Evolutionary conservation across 805 yeast genomes (phyloP).

Genomic region (Ogataea paradorogensis): DNA sequence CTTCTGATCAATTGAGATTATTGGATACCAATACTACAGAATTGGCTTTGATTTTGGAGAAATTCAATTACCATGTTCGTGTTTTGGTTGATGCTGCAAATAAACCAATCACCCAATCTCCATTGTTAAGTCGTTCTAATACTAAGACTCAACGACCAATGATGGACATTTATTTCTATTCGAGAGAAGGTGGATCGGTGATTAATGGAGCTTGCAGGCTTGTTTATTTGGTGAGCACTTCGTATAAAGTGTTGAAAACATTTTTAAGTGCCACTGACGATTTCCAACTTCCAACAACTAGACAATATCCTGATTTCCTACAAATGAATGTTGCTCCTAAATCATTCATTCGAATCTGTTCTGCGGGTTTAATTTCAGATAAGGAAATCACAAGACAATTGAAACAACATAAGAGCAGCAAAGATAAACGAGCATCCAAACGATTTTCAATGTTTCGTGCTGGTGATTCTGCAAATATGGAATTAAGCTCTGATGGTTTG

Average conservation of each 20-base stretch:
- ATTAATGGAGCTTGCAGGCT: slow-evolving; percentile 39
- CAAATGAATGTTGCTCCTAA: slow-evolving; percentile 55
- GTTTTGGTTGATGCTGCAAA: slow-evolving; percentile 44
- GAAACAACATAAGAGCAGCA: slow-evolving; percentile 17
- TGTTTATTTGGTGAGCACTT: slow-evolving; percentile 46
- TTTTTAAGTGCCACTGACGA: slow-evolving; percentile 62
- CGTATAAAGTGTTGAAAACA: slow-evolving; percentile 55
- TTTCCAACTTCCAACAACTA: slow-evolving; percentile 53
- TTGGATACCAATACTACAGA: slow-evolving; percentile 43
- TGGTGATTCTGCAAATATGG: slow-evolving; percentile 49
- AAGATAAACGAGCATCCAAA: slow-evolving; percentile 32
- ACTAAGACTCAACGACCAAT: slow-evolving; percentile 1
- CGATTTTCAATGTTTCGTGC: slow-evolving; percentile 50
- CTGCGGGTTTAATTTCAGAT: slow-evolving; percentile 53
- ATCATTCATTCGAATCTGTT: slow-evolving; percentile 58
- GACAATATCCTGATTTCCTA: slow-evolving; percentile 66
- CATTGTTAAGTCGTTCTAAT: slow-evolving; percentile 10
- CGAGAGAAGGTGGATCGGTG: slow-evolving; percentile 59
- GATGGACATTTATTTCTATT: slow-evolving; percentile 44
- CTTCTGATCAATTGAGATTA: slow-evolving; percentile 44
- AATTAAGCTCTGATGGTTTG: slow-evolving; percentile 47
- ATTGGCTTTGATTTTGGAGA: slow-evolving; percentile 58
- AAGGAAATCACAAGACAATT: slow-evolving; percentile 32
- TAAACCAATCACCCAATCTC: slow-evolving; percentile 15
- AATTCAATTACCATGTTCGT: slow-evolving; percentile 62